Evolutionary conservation across 2,329 filamentous ascomycete species (phyloP), one percentile per base, ranked within the genome.

Genomic region (Xylaria sp.): DNA sequence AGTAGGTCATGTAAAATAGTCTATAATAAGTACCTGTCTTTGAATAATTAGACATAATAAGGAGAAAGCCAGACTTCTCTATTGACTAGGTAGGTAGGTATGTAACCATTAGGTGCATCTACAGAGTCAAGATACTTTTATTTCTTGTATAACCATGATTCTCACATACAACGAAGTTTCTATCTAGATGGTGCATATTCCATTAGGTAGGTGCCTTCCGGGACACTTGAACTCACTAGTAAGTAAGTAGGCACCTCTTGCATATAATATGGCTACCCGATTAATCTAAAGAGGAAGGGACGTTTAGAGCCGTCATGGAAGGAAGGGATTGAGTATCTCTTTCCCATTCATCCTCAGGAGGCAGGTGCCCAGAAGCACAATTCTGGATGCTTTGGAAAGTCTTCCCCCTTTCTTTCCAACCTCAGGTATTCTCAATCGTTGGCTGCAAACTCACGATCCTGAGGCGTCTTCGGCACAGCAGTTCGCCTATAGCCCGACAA

Each of bases 251-350:
- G 25, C 18, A 51, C 13, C 8, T n/a, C 50, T 16, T 29, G 25
- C 25, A 29, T 32, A 16, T 29, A 35, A 10, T n/a, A n/a, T n/a
- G 10, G 32, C 25, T 27, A 29, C 3, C 3, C 16, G 18, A 9
- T n/a, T n/a, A n/a, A n/a, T 32, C 25, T 18, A 6, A 54, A 5
- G 35, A n/a, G 47, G 47, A 53, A 65, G 55, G 62, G 21, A 44
- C 62, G 6, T 23, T 32, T 53, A 25, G 47, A 32, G 40, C n/a
- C 3, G 13, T 3, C 23, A 37, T n/a, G n/a, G n/a, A n/a, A n/a
- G 32, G 21, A 37, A 44, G 16, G 25, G 32, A 13, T 42, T 44
- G 18, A 21, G 23, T 25, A 10, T 23, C 29, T 21, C 42, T 21
- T 58, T 27, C 54, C 35, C 18, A 2, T 40, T n/a, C 18, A 13